phyloP scores from a whole-genome alignment of 768 basidiomycete genomes.

The Naganishia onofrii region DNA sequence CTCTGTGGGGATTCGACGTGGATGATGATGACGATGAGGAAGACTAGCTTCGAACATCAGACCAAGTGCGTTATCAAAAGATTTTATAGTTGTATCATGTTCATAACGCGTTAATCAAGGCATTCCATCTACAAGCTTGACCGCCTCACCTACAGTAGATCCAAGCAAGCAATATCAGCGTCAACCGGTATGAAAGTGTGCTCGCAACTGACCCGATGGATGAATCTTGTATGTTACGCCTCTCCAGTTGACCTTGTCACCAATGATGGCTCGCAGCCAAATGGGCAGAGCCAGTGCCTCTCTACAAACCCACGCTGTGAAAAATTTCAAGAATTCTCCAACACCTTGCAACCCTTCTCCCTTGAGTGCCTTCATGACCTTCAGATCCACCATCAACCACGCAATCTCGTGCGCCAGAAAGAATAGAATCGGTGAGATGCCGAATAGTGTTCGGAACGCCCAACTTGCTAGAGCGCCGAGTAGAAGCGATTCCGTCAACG shows the following conservation, averaged over 20 bases:
- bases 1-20: conserved; percentile 10
- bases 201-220: background rate
- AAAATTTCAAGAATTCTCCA: conserved; percentile 52
- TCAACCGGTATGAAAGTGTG: background rate
- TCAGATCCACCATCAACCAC: conserved; percentile 78
- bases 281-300: conserved; percentile 85
- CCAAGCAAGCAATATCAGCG: conserved; percentile 16
- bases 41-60: background rate
- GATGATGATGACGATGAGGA: conserved; percentile 24
- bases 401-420: conserved; percentile 57
- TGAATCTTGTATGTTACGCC: conserved; percentile 70
- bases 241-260: conserved; percentile 77
- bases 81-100: background rate
- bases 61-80: background rate
- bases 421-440: conserved; percentile 52
- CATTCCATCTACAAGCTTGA: conserved; percentile 33
- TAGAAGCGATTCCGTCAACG: conserved; percentile 82
- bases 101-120: background rate
- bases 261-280: conserved; percentile 72
- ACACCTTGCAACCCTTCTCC: conserved; percentile 60
- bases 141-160: conserved; percentile 71
- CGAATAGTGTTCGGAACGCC: conserved; percentile 56
- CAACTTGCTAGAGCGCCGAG: conserved; percentile 65
- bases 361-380: conserved; percentile 74
- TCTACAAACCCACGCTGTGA: conserved; percentile 63